These are phyloP conservation scores for Dryas alaskensis DNA, from an alignment of 306 rosid species.

Conservation along the genomic window DNA sequence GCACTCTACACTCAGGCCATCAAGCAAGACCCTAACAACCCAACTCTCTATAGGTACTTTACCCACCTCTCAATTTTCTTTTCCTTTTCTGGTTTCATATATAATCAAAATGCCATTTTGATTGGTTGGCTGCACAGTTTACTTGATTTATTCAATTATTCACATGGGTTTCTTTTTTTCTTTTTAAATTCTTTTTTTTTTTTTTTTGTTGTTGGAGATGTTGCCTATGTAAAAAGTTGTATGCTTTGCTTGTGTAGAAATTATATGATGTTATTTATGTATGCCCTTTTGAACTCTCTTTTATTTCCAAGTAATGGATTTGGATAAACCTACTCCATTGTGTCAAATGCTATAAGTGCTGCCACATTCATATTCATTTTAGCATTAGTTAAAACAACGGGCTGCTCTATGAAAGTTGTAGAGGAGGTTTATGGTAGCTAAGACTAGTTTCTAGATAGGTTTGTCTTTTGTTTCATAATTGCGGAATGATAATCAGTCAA, in stretches of 20 bases:
- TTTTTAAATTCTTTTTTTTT: not conserved
- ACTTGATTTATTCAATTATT: not conserved
- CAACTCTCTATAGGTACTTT: constrained; percentile 80
- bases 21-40: constrained; percentile 83
- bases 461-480: not conserved
- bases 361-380: not conserved
- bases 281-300: not conserved
- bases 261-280: not conserved
- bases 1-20: constrained; percentile 96
- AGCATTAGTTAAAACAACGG: not conserved
- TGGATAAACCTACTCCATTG: not conserved
- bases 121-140: not conserved
- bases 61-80: not conserved
- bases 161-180: not conserved
- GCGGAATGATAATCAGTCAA: not conserved
- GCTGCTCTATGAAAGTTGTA: not conserved
- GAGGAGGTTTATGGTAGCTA: not conserved
- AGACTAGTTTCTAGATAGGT: not conserved
- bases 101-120: constrained; percentile 3
- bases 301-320: not conserved
- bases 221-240: not conserved
- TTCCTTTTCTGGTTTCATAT: not conserved
- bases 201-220: not conserved
- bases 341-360: not conserved
- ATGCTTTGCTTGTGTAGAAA: not conserved